Evolutionary conservation across 257 asterid genomes (phyloP).

Genomic region (Przewalskia tangutica): DNA sequence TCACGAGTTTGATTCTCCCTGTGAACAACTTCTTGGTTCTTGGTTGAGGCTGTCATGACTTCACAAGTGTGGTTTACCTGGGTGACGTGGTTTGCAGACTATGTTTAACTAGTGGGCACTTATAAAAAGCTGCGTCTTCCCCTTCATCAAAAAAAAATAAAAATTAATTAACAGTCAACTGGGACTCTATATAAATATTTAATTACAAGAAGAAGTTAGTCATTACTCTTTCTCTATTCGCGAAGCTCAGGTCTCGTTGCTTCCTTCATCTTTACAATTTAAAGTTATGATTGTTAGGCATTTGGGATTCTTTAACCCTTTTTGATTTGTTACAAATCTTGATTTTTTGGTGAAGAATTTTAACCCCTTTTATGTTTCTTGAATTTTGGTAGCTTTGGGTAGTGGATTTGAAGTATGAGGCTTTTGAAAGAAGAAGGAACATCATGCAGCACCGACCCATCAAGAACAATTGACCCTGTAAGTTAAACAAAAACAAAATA

Average conservation of each 20-base stretch:
- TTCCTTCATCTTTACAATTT: neutral
- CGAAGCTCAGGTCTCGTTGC: slow-evolving; percentile 2
- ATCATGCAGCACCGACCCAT: slow-evolving; percentile 47
- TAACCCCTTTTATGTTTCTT: neutral
- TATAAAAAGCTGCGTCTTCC: too few relatives aligned
- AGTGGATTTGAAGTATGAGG: slow-evolving; percentile 35
- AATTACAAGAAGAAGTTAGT: neutral
- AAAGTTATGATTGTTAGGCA: neutral
- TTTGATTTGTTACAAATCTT: neutral
- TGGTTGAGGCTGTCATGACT: too few relatives aligned
- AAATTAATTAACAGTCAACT: neutral
- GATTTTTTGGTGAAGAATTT: neutral
- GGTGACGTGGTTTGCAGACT: too few relatives aligned
- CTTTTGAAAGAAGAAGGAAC: slow-evolving; percentile 41
- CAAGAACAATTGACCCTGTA: neutral
- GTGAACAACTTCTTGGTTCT: too few relatives aligned
- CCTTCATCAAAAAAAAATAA: too few relatives aligned
- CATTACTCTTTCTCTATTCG: neutral
- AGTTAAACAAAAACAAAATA: neutral
- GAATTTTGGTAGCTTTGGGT: neutral
- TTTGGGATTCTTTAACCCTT: neutral
- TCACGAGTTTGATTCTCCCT: too few relatives aligned
- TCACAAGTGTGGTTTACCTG: too few relatives aligned
- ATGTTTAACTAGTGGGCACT: too few relatives aligned
- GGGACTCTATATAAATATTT: neutral